These are phyloP conservation scores for Apodospora peruviana DNA, from an alignment of 495 filamentous ascomycete species.

Conservation along the genomic window DNA sequence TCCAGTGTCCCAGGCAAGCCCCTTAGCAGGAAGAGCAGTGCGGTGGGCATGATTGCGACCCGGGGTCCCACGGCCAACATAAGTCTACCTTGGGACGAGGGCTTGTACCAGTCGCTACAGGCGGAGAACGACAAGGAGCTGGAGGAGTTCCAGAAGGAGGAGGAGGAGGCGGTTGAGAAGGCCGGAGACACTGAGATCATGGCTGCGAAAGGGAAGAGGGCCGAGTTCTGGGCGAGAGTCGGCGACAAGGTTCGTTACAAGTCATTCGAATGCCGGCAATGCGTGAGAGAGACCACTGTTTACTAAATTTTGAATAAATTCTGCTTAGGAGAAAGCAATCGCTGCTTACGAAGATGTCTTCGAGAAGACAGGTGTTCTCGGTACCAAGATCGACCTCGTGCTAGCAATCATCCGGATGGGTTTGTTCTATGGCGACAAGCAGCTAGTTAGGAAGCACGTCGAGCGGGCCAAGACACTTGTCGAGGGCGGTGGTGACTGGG, in stretches of 20 bases:
- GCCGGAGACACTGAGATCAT: conserved; percentile 94
- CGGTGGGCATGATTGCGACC: conserved; percentile 68
- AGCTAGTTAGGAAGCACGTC: conserved; percentile 86
- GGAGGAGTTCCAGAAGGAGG: conserved; percentile 87
- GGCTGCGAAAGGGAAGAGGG: conserved; percentile 86
- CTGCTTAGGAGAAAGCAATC: conserved; percentile 78
- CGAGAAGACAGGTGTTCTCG: conserved; percentile 88
- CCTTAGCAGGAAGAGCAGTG: conserved; percentile 50
- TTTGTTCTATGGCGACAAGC: conserved; percentile 89
- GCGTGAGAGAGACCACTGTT: too few species aligned
- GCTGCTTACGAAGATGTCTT: conserved; percentile 85
- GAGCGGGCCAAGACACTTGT: conserved; percentile 86
- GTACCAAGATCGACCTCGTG: conserved; percentile 94
- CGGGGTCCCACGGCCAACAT: conserved; percentile 55
- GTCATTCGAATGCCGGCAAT: too few species aligned
- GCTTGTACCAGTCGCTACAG: conserved; percentile 75
- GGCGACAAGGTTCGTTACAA: conserved; percentile 85
- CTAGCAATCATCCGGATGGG: conserved; percentile 93
- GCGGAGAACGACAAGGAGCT: conserved; percentile 88
- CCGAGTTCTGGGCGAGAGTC: conserved; percentile 89
- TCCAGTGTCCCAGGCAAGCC: conserved; percentile 44
- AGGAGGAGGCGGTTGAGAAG: conserved; percentile 89
- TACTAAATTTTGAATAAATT: too few species aligned
- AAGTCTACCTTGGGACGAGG: conserved; percentile 83
- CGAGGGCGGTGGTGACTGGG: conserved; percentile 95